These are phyloP conservation scores for Xylariaceae sp. DNA, from an alignment of 2,329 filamentous ascomycete species.

Conservation along the genomic window DNA sequence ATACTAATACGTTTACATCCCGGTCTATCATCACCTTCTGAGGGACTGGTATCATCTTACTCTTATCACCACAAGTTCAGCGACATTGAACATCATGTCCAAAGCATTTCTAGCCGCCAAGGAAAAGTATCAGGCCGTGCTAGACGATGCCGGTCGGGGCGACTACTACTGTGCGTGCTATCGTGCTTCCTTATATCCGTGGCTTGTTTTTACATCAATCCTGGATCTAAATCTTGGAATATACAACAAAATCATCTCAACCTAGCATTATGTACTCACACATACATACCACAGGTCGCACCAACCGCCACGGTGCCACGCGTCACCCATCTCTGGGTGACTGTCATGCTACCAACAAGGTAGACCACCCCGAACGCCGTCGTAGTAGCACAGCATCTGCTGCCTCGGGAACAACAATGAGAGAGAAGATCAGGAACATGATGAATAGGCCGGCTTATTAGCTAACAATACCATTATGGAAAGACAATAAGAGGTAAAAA, in stretches of 20 bases:
- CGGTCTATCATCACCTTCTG: not conserved
- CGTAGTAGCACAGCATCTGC: conserved; percentile 24
- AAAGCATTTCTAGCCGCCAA: conserved; percentile 29
- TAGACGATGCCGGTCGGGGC: conserved; percentile 30
- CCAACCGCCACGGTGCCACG: conserved; percentile 26
- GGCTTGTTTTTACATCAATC: not conserved
- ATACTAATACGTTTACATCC: not conserved
- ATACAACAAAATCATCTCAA: not conserved
- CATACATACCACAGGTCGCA: conserved; percentile 23
- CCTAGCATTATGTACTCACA: conserved; percentile 1
- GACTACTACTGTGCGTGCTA: conserved; percentile 32
- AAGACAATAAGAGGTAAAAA: too few relatives aligned
- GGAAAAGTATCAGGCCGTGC: conserved; percentile 32
- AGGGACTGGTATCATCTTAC: not conserved
- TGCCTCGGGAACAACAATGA: conserved; percentile 17
- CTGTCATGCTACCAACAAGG: conserved; percentile 23
- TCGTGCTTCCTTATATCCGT: not conserved
- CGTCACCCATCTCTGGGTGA: conserved; percentile 27
- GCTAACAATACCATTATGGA: not conserved
- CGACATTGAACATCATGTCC: conserved; percentile 23
- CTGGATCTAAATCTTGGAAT: not conserved
- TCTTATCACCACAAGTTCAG: not conserved
- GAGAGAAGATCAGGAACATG: conserved; percentile 26
- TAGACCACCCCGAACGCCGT: conserved; percentile 27
- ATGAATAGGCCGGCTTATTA: conserved; percentile 31